phyloP scores from a whole-genome alignment of 441 rosid species.

The Cnidoscolus chayamansa region DNA sequence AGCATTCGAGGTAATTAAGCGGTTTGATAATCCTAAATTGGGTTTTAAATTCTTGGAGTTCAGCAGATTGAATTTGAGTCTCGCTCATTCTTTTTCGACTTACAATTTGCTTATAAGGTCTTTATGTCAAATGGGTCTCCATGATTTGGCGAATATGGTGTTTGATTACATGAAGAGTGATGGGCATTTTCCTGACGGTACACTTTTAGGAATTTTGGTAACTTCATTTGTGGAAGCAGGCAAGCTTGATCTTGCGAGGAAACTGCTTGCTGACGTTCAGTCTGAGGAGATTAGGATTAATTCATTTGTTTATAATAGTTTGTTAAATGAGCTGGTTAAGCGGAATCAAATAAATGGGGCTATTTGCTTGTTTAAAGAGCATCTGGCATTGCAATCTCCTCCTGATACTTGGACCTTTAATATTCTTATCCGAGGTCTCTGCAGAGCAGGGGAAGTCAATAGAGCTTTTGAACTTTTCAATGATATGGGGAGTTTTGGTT shows the following conservation, averaged over 20 bases:
- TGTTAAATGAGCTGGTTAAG: constrained; percentile 53
- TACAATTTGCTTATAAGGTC: constrained; percentile 59
- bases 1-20: constrained; percentile 59
- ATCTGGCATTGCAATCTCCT: constrained; percentile 38
- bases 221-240: constrained; percentile 44
- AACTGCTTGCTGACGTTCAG: constrained; percentile 45
- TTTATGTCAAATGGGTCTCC: constrained; percentile 53
- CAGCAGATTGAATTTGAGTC: constrained; percentile 43
- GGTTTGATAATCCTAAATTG: constrained; percentile 49
- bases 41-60: constrained; percentile 69
- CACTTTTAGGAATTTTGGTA: constrained; percentile 46
- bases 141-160: constrained; percentile 43
- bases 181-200: constrained; percentile 48
- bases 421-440: constrained; percentile 64
- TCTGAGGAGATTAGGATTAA: constrained; percentile 35
- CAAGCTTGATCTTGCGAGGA: constrained; percentile 41
- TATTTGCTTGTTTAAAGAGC: constrained; percentile 41
- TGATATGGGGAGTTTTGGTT: constrained; percentile 54
- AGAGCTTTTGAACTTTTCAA: constrained; percentile 46
- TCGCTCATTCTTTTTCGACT: constrained; percentile 50
- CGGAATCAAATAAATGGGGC: constrained; percentile 53
- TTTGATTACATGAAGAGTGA: constrained; percentile 66
- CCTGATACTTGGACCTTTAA: constrained; percentile 70
- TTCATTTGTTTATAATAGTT: constrained; percentile 40
- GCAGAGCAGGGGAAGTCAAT: constrained; percentile 44